Evolutionary conservation across 2,329 filamentous ascomycete species (phyloP).

Genomic region (Stromatinia cepivora): DNA sequence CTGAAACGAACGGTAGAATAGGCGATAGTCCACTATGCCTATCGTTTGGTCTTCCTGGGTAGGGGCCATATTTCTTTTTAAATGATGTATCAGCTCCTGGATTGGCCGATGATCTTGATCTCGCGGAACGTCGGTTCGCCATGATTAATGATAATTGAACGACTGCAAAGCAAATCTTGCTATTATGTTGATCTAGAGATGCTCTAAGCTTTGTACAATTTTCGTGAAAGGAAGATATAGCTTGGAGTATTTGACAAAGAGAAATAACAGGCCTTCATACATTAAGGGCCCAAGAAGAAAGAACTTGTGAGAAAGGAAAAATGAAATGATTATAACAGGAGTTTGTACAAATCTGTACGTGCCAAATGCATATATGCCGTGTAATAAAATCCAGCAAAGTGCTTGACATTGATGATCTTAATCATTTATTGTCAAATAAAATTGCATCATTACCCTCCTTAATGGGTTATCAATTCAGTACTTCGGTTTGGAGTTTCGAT

Average conservation of each 20-base stretch:
- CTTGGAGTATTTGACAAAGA: neutral
- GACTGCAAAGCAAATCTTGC: neutral
- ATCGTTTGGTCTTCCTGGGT: neutral
- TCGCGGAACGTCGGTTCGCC: neutral
- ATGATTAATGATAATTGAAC: neutral
- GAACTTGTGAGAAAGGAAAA: neutral
- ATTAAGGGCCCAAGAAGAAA: neutral
- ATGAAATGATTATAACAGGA: neutral
- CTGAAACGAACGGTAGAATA: neutral
- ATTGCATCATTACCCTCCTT: neutral
- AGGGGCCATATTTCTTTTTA: constrained; percentile 1
- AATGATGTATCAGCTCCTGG: neutral
- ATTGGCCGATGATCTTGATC: neutral
- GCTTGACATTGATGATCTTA: too few relatives aligned
- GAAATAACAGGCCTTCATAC: neutral
- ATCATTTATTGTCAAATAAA: neutral
- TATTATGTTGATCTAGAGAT: neutral
- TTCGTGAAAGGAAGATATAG: neutral
- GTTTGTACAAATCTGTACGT: neutral
- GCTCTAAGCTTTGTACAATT: neutral
- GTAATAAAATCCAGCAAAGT: neutral
- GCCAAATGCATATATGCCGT: neutral
- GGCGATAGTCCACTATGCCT: constrained; percentile 12
- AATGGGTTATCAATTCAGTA: too few relatives aligned
- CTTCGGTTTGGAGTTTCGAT: too few relatives aligned